Base-by-base conservation (phyloP, 2,329 filamentous ascomycete species). In the Exophiala bonariae region DNA sequence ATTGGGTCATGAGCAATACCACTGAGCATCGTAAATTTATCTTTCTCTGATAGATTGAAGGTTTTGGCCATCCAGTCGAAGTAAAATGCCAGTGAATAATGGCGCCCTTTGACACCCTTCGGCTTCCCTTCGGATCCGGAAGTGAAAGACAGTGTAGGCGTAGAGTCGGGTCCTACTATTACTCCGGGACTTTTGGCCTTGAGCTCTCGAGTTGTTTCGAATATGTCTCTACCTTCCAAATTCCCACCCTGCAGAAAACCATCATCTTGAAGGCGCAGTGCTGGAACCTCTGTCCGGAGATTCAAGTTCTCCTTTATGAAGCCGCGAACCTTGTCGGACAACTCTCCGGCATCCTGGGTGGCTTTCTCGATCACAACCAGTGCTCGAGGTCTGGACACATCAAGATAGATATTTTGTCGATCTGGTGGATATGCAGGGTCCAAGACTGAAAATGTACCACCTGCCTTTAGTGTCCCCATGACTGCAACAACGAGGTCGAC, bases 41-140 rank as follows among this genome's bases (percentile, higher is more conserved):
- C 85, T 33, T 88, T 78, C 7, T 83, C 76, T 1, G 81, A 84
- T 38, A 95, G 76, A 39, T 82, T 75, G 66, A 97, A 97, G 2
- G 75, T 82, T 68, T 93, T 73, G 0, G 89, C 82, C 92, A 97
- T 97, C 91, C 90, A 97, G 16, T 85, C 82, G 63, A 92, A 95
- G 71, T 96, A 97, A 60, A 86, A 84, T 1, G 89, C 81, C 51
- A 97, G 73, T 41, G 82, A 87, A 71, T 86, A 97, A 68, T 97
- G 92, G 11, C 92, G 80, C 1, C 92, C 91, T 46, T 83, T 78
- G 10, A 97, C 92, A 58, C 89, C 89, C 74, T 95, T 96, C 26
- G 89, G 90, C 56, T 80, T 76, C 36, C 87, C 89, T 70, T 95
- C 88, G 1, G 69, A 72, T 10, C 90, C 89, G 5, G 77, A 82